Conservation (phyloP, 805 yeast genomes). For the Sporopachydermia lactativora region DNA sequence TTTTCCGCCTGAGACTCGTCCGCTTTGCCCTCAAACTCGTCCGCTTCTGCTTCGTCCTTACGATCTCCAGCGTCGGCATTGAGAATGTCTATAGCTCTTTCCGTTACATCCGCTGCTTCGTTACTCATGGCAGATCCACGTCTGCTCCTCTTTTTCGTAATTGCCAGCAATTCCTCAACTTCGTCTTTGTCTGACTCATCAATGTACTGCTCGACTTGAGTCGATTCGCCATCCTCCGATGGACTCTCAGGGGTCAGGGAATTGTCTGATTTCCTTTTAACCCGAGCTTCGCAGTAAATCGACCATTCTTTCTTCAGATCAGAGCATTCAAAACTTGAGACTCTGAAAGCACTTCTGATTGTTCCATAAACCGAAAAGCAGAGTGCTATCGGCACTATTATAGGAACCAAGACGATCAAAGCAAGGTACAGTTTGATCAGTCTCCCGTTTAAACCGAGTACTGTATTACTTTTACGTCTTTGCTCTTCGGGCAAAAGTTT, state of each 20-base stretch:
- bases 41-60: not conserved
- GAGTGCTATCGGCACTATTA: not conserved
- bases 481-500: slow-evolving; percentile 1
- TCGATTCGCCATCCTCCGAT: not conserved
- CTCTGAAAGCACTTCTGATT: not conserved
- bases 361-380: not conserved
- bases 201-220: not conserved
- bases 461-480: not conserved
- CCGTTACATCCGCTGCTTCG: not conserved
- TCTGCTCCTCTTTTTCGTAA: not conserved
- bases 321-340: not conserved
- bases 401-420: not conserved
- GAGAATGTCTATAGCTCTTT: not conserved
- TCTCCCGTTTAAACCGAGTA: not conserved
- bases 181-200: not conserved
- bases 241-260: not conserved
- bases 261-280: not conserved
- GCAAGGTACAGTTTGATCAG: not conserved
- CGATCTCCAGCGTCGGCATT: not conserved
- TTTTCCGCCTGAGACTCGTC: not conserved
- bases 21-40: no score
- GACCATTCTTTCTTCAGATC: not conserved
- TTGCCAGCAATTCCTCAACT: no score
- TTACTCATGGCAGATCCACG: not conserved
- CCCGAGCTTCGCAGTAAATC: not conserved